These are phyloP conservation scores for Cantharellus cinnabarinus DNA, from an alignment of 768 basidiomycete genomes.

Conservation along the genomic window DNA sequence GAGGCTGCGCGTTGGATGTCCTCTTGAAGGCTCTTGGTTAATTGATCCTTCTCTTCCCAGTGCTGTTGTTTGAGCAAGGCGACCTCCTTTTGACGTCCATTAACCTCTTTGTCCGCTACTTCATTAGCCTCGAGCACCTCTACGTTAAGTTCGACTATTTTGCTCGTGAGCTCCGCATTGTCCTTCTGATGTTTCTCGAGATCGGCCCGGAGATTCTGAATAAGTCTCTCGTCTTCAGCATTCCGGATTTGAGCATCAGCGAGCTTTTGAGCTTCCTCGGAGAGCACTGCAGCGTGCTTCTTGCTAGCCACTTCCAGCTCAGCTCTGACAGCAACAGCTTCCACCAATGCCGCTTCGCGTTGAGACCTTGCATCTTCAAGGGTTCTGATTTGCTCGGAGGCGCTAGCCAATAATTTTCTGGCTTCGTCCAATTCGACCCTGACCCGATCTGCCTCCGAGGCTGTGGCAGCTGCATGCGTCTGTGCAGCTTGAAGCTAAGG, in stretches of 20 bases:
- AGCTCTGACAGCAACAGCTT: background rate
- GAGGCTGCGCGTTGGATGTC: constrained; percentile 30
- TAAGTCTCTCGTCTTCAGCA: background rate
- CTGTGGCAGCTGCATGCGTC: too few relatives aligned
- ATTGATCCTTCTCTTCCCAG: background rate
- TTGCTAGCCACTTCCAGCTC: background rate
- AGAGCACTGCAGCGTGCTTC: background rate
- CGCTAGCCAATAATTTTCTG: too few relatives aligned
- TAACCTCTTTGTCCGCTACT: constrained; percentile 40
- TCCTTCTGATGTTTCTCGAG: constrained; percentile 13
- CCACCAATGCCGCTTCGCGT: too few relatives aligned
- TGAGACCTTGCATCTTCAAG: too few relatives aligned
- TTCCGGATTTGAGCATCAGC: background rate
- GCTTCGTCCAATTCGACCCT: too few relatives aligned
- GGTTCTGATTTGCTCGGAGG: too few relatives aligned
- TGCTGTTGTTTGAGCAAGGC: constrained; percentile 22
- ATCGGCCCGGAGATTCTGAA: background rate
- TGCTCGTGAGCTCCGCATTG: constrained; percentile 33
- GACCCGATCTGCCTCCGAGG: too few relatives aligned
- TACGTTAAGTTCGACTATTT: constrained; percentile 62
- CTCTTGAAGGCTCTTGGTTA: constrained; percentile 23
- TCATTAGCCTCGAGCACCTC: constrained; percentile 65
- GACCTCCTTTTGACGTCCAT: constrained; percentile 28
- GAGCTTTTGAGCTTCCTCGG: background rate
- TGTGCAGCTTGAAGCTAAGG: too few relatives aligned